Evolutionary conservation across 345 rosid species (phyloP), one percentile per base, ranked within the genome.

Genomic region (Gossypium herbaceum): DNA sequence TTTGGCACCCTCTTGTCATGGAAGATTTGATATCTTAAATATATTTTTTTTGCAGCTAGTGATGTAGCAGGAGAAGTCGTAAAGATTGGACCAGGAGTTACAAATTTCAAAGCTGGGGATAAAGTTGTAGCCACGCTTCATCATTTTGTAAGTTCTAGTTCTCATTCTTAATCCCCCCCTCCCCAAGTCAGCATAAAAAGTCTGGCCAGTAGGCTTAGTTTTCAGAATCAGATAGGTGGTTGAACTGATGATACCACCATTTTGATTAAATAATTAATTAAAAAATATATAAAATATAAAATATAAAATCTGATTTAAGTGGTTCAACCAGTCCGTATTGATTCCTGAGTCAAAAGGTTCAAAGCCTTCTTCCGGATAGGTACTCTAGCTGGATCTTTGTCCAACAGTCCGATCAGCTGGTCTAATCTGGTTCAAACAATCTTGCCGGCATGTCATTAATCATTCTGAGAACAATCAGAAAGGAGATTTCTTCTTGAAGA

Each of bases 21-120:
- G 15, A 41, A 19, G 4, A 41, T 27, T 19, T 65, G 12, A 44
- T 65, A 43, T 65, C 70, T 19, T 4, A 65, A 65, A 20, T 20
- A 2, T 20, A n/a, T 56, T 8, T 57, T 10, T 71, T 72, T 55
- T 17, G 78, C 82, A 93, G 97, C 81, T 75, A 85, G 84, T 48
- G 97, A 91, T 85, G 89, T 92, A 43, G 91, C 93, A 25, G 98
- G 94, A 79, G 98, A 94, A 73, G 89, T 91, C 2, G 68, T 89
- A 41, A 84, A 85, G 79, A 84, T 88, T 80, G 98, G 98, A 69
- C 54, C 88, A 41, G 87, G 71, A 70, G 92, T 87, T 56, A 66
- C 84, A 75, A 82, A 86, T 17, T 87, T 89, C 77, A 92, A 83
- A 73, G 73, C 84, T 6, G 96, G 98, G 57, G 96, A 94, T 80